Percentiles rank a stretch among this genome's conserved stretches.
phyloP scores from a whole-genome alignment of 208 protist genomes.

The Wallacemonas sp. region DNA sequence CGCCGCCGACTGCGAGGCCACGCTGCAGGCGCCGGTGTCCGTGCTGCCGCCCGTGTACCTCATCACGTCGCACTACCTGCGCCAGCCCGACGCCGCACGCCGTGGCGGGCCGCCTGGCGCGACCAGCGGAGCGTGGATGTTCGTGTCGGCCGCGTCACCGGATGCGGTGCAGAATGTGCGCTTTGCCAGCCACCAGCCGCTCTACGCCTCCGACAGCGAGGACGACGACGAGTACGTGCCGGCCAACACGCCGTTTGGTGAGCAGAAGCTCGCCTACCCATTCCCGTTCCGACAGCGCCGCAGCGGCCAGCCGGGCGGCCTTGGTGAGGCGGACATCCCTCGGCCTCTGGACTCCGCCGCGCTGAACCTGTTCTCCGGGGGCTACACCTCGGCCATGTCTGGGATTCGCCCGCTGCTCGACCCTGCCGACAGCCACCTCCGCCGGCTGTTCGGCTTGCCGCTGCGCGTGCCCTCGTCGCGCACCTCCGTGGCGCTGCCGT shows the following conservation, averaged over 20 bases:
- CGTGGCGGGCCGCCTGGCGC: no score
- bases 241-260: slow-evolving; percentile 16
- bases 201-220: slow-evolving; percentile 11
- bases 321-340: not conserved
- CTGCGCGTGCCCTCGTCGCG: not conserved
- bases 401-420: slow-evolving; percentile 40
- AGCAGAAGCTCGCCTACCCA: slow-evolving; percentile 10
- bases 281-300: slow-evolving; percentile 20
- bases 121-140: not conserved
- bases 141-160: not conserved
- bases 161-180: not conserved
- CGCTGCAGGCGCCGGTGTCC: slow-evolving; percentile 6
- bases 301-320: slow-evolving; percentile 1
- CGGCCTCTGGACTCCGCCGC: slow-evolving; percentile 7
- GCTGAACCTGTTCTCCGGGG: slow-evolving; percentile 44
- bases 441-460: not conserved
- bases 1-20: slow-evolving; percentile 20
- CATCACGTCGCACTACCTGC: slow-evolving; percentile 13
- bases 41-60: slow-evolving; percentile 25
- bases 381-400: slow-evolving; percentile 21
- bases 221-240: slow-evolving; percentile 13
- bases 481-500: not conserved
- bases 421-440: slow-evolving; percentile 7
- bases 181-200: slow-evolving; percentile 13
- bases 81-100: not conserved